Evolutionary conservation across 139 green algal species (phyloP).

Genomic region (Yamagishiella unicocca): DNA sequence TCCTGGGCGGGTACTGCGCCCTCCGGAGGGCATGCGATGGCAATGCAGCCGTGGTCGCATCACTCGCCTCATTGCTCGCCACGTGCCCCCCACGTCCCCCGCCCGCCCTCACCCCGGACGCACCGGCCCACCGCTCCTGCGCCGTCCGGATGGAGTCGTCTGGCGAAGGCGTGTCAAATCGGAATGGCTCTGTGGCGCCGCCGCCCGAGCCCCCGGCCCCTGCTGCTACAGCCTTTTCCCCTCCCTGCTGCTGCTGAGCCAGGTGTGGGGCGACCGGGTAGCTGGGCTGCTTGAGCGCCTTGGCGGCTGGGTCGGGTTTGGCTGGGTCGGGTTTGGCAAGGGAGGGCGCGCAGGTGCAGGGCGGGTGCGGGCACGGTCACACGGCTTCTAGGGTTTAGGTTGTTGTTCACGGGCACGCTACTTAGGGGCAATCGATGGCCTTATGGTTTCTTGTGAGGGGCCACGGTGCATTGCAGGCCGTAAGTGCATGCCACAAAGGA

Average conservation of each 20-base stretch:
- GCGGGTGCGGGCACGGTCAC: no score
- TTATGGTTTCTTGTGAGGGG: no score
- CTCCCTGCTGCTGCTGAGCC: constrained; percentile 7
- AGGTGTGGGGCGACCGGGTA: constrained; percentile 48
- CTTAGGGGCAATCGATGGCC: no score
- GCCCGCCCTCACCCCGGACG: neutral
- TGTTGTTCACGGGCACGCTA: no score
- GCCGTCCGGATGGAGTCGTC: constrained; percentile 72
- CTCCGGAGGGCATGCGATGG: no score
- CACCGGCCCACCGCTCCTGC: constrained; percentile 47
- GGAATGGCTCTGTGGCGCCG: constrained; percentile 52
- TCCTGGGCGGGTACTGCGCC: no score
- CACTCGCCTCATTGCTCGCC: neutral
- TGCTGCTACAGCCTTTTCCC: neutral
- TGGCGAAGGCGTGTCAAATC: constrained; percentile 78
- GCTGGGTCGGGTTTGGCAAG: constrained; percentile 10
- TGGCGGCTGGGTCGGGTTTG: constrained; percentile 47
- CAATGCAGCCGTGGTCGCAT: no score
- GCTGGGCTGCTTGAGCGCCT: constrained; percentile 35
- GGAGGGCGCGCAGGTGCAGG: neutral
- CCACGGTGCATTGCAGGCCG: no score
- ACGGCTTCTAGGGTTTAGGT: no score
- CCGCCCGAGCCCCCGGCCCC: neutral
- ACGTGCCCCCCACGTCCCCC: neutral
- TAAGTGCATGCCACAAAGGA: no score